These are phyloP conservation scores for Pseudogymnoascus sp. DNA, from an alignment of 2,329 filamentous ascomycete genomes.

Conservation along the genomic window DNA sequence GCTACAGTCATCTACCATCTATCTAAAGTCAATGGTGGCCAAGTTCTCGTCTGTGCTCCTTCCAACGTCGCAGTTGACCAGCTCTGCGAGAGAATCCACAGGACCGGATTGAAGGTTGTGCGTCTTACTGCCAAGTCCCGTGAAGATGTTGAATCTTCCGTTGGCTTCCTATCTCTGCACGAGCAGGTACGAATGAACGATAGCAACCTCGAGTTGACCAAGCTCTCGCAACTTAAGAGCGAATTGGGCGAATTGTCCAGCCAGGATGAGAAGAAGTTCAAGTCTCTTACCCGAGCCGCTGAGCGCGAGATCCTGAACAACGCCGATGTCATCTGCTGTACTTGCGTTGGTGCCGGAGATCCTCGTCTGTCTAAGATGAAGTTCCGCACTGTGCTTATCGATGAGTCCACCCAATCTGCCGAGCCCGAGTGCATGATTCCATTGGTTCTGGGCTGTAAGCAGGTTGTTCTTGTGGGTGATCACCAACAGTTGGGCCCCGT, in stretches of 20 bases:
- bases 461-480: constrained; percentile 96
- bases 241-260: constrained; percentile 87
- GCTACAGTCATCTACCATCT: constrained; percentile 98
- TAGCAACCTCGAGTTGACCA: constrained; percentile 85
- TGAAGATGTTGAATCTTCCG: constrained; percentile 97
- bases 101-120: constrained; percentile 90
- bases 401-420: constrained; percentile 95
- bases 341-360: constrained; percentile 93
- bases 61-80: constrained; percentile 99
- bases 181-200: constrained; percentile 98
- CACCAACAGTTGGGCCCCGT: constrained; percentile 97
- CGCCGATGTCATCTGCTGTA: constrained; percentile 97
- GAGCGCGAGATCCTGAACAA: constrained; percentile 93
- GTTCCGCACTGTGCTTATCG: constrained; percentile 94
- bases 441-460: constrained; percentile 92
- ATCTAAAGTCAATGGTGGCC: constrained; percentile 87
- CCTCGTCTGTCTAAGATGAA: constrained; percentile 94
- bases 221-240: constrained; percentile 85
- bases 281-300: constrained; percentile 84
- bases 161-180: constrained; percentile 89
- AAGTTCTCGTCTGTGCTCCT: constrained; percentile 91
- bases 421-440: constrained; percentile 99
- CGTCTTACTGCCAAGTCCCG: constrained; percentile 97
- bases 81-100: constrained; percentile 92
- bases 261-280: constrained; percentile 97